Base-by-base conservation (phyloP, 768 basidiomycete species). In the Russula compacta region DNA sequence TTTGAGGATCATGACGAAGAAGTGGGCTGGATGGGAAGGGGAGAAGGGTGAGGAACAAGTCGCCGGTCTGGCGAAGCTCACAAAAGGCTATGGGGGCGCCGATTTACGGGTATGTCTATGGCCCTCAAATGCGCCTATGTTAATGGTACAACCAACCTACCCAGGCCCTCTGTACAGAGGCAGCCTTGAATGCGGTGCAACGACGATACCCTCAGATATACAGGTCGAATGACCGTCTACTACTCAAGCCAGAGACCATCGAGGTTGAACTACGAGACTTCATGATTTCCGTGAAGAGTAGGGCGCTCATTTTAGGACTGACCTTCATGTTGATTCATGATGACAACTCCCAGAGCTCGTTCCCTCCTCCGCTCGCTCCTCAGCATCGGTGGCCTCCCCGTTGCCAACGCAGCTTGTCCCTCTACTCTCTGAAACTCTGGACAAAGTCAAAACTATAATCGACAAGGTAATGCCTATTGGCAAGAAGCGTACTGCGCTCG, bases 41-140 rank as follows among this genome's bases (percentile, higher is more conserved):
- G 76, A 77, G 63, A 75, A 72, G 50, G 79, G 76, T 14, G 77
- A 77, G 42, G 77, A 73, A 64, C 76, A 81, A 57, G 70, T 79
- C 50, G 78, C 79, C 65, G 89, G 88, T 7, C 73, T 99, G 53
- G 91, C 94, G 1, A 85, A 84, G 72, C 73, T 95, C 59, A 98
- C 95, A 8, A 98, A 98, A 72, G 97, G 97, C 0, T 99, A 98
- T 72, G 97, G 92, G 29, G 97, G 97, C 64, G 97, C 97, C 40
- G 97, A 99, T 78, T 72, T 99, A 59, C 78, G 97, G 74, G 95
- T 95, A 66, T 64, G 89, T 76, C 46, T 32, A 32, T 42, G 33
- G 53, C 46, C 42, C 53, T 1, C 19, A 53, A 59, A 32, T 56
- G 33, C 11, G 33, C 66, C 60, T 61, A 52, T 39, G 14, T n/a